Base-by-base conservation (phyloP, 352 stramenopile species). In the Phytophthora cajani region DNA sequence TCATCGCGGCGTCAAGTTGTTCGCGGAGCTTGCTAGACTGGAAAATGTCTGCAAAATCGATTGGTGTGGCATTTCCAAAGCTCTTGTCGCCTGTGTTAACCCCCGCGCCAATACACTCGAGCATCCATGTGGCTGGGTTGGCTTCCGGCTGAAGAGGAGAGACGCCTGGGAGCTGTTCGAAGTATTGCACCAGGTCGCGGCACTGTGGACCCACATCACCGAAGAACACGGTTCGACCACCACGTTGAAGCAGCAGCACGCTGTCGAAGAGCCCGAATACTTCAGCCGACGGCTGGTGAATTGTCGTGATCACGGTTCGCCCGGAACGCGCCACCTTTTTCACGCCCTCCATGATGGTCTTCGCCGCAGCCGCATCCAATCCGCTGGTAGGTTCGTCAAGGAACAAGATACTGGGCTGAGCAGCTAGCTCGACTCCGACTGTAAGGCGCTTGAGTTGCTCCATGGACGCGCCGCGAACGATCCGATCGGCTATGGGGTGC, bases 181-280 rank as follows among this genome's bases (percentile, higher is more conserved):
- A 86, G 71, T 90, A 89, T 10, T 83, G 60, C 17, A 90, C 69
- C 23, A 90, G 38, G 7, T 76, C 62, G 2, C 64, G 52, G 7
- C 66, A 79, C 21, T 78, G 44, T 0, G 69, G 42, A 9, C 77
- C 79, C 14, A 92, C 57, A 19, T 89, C 74, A 21, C 84, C 85
- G 42, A 88, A 88, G 69, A 84, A 91, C 3, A 84, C 77, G 0
- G 70, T 84, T 53, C 72, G 62, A 17, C 85, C 84, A 30, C 84
- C 84, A 11, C 71, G 67, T 49, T 89, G 74, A 3, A 98, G 74
- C 6, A 98, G 67, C 61, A 97, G 75, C 1, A 97, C 58, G 33
- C 82, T 88, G 72, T 98, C 90, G 64, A 97, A 97, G 16, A 92
- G 85, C 11, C 81, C 79, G 40, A 97, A 97, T 8, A 81, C 75